A percentile compares a stretch with the other conserved stretches of the same genome.
These are phyloP conservation scores for Verticillium longisporum DNA, from an alignment of 2,329 filamentous ascomycete species.

Conservation along the genomic window DNA sequence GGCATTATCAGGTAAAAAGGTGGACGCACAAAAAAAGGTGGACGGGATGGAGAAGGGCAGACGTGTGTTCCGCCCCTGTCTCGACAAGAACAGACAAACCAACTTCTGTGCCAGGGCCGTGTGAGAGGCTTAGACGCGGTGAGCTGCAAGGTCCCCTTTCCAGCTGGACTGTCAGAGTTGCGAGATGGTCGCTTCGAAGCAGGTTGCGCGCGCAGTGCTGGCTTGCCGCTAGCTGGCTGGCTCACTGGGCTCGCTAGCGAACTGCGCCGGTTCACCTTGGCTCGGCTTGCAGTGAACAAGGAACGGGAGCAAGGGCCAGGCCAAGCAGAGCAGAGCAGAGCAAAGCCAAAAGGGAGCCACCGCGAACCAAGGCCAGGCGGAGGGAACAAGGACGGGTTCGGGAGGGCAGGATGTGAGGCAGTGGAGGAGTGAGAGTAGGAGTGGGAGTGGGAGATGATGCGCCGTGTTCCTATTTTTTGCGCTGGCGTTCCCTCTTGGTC, in stretches of 20 bases:
- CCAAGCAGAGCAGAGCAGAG: background rate
- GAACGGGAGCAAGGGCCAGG: background rate
- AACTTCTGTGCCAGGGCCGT: background rate
- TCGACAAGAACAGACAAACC: background rate
- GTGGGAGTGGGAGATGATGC: background rate
- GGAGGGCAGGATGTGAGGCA: background rate
- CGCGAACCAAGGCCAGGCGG: background rate
- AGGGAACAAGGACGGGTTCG: background rate
- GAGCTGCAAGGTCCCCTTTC: background rate
- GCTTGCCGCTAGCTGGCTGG: background rate
- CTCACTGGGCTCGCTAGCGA: background rate
- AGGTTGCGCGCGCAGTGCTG: background rate
- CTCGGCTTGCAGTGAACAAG: background rate
- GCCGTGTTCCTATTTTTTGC: conserved; percentile 10
- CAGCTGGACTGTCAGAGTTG: background rate
- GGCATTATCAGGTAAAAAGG: conserved; percentile 34
- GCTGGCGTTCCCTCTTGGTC: background rate
- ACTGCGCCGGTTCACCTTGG: background rate
- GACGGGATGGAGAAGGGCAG: background rate
- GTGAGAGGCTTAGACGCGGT: background rate
- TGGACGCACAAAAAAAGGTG: background rate
- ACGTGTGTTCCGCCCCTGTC: background rate
- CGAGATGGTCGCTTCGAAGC: background rate
- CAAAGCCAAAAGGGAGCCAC: background rate
- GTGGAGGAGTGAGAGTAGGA: background rate